Evolutionary conservation across 768 basidiomycete genomes (phyloP).

Genomic region (Mycena galericulata): DNA sequence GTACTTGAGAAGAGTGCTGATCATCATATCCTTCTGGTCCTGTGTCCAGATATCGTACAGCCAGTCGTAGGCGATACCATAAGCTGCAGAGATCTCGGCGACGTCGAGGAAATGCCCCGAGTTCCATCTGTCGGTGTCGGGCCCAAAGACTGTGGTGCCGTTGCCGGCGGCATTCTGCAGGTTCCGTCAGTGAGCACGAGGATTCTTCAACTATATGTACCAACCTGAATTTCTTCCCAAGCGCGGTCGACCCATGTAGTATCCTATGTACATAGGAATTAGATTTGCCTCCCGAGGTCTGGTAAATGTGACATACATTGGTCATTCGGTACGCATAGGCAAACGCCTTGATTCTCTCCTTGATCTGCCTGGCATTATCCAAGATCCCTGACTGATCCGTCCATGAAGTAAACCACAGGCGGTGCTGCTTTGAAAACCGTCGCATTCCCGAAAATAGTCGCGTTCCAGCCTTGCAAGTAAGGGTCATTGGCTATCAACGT

Average conservation of each 20-base stretch:
- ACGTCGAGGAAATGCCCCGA: conserved; percentile 90
- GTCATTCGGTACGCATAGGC: conserved; percentile 92
- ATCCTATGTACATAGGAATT: too few relatives aligned
- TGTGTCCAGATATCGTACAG: conserved; percentile 85
- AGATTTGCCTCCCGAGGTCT: too few relatives aligned
- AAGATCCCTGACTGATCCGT: conserved; percentile 93
- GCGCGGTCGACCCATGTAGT: conserved; percentile 91
- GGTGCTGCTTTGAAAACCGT: conserved; percentile 69
- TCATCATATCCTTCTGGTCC: conserved; percentile 77
- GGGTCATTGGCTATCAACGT: conserved; percentile 83
- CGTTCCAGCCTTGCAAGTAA: conserved; percentile 92
- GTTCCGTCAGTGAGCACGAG: neutral
- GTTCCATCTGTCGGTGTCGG: conserved; percentile 82
- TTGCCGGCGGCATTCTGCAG: conserved; percentile 79
- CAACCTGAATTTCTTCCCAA: conserved; percentile 85
- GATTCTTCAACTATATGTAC: conserved; percentile 38
- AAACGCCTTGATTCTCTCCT: conserved; percentile 92
- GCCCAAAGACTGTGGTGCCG: conserved; percentile 75
- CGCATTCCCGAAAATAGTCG: conserved; percentile 92
- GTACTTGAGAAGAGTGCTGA: conserved; percentile 78
- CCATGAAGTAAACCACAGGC: conserved; percentile 77
- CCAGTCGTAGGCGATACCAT: conserved; percentile 97
- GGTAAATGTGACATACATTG: too few relatives aligned
- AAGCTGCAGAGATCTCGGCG: conserved; percentile 89
- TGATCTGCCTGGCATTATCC: conserved; percentile 91